A percentile compares a stretch with the other conserved stretches of the same genome.
phyloP scores from a whole-genome alignment of 495 filamentous ascomycete genomes.

The Annulohypoxylon stygium region DNA sequence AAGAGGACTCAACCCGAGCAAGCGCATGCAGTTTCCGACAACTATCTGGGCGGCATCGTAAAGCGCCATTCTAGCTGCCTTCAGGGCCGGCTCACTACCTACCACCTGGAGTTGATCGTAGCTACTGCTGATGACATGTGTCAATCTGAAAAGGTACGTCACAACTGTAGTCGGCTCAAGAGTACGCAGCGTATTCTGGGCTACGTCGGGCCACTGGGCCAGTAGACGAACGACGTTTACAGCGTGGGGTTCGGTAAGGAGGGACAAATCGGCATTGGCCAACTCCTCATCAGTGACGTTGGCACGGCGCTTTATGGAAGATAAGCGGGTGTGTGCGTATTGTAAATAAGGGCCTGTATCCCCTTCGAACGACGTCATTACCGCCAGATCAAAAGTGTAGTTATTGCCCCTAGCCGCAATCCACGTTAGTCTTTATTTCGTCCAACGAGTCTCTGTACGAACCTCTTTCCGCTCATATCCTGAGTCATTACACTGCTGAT shows the following conservation, averaged over 20 bases:
- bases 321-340: conserved; percentile 75
- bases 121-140: conserved; percentile 82
- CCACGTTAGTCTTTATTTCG: conserved; percentile 10
- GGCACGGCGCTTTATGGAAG: conserved; percentile 70
- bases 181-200: conserved; percentile 73
- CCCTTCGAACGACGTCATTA: conserved; percentile 78
- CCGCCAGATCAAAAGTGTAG: conserved; percentile 73
- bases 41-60: conserved; percentile 84
- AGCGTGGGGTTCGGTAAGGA: conserved; percentile 71
- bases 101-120: conserved; percentile 87
- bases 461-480: conserved; percentile 75
- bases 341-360: conserved; percentile 79
- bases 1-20: conserved; percentile 84
- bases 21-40: conserved; percentile 83
- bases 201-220: conserved; percentile 73
- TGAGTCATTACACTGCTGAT: conserved; percentile 75
- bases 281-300: conserved; percentile 66
- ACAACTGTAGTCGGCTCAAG: conserved; percentile 77
- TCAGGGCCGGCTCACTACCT: conserved; percentile 76
- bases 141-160: conserved; percentile 90
- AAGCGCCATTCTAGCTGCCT: conserved; percentile 83
- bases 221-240: conserved; percentile 71
- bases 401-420: conserved; percentile 65
- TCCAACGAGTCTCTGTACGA: conserved; percentile 24
- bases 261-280: conserved; percentile 66